These are phyloP conservation scores for Lachnellula hyalina DNA, from an alignment of 2,329 filamentous ascomycete genomes.

Conservation along the genomic window DNA sequence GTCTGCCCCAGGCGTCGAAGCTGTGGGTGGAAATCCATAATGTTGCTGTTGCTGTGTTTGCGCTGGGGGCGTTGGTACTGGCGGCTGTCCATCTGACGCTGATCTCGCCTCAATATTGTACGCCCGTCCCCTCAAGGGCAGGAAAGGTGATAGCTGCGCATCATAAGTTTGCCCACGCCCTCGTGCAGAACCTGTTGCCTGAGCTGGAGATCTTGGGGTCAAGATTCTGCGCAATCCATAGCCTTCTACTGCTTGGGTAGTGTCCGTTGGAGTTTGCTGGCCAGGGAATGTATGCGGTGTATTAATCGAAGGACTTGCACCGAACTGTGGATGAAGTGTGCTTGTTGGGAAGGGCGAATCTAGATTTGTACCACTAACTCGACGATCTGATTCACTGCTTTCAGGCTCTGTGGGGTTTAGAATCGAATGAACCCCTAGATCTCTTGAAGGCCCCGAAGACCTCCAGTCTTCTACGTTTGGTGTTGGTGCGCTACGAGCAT, in stretches of 20 bases:
- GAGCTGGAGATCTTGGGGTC: conserved; percentile 41
- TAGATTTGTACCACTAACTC: conserved; percentile 17
- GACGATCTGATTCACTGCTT: conserved; percentile 14
- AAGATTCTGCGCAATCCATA: conserved; percentile 24
- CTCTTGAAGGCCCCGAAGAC: conserved; percentile 24
- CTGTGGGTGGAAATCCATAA: conserved; percentile 36
- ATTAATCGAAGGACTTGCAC: conserved; percentile 19
- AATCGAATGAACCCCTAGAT: conserved; percentile 33
- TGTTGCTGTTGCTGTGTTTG: conserved; percentile 19
- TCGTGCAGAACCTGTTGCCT: conserved; percentile 45
- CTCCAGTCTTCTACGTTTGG: conserved; percentile 22
- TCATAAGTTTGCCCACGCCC: conserved; percentile 41
- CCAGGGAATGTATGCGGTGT: conserved; percentile 19
- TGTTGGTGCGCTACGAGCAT: conserved; percentile 14
- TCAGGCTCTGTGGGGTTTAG: conserved; percentile 32
- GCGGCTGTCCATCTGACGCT: conserved; percentile 38
- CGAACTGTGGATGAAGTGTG: conserved; percentile 20
- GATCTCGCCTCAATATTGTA: conserved; percentile 39
- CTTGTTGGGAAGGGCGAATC: conserved; percentile 22
- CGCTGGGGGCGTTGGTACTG: conserved; percentile 34
- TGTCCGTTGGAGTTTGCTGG: conserved; percentile 16
- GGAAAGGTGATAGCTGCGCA: conserved; percentile 44
- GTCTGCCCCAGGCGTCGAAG: conserved; percentile 32
- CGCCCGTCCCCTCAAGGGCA: conserved; percentile 36
- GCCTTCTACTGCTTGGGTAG: conserved; percentile 18